Evolutionary conservation across 108 stramenopile species (phyloP), one percentile per base, ranked within the genome.

Genomic region (Licmophora abbreviata): DNA sequence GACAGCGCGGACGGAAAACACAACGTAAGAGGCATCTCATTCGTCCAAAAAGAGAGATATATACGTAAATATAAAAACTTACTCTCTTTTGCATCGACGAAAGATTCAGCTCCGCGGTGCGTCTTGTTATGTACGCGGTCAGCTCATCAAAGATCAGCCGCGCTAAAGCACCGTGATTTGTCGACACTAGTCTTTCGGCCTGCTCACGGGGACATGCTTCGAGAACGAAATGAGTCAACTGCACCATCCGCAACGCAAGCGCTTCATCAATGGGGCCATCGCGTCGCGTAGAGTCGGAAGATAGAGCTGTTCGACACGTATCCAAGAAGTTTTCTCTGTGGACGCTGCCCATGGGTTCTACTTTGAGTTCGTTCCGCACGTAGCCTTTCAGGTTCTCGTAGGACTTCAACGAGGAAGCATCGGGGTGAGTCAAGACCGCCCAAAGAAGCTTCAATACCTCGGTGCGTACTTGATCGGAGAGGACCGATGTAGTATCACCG

Each of bases 371-470:
- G 28, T 58, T 54, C 5, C 69, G 58, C 8, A 88, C 79, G 35
- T 79, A 84, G 25, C 56, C 51, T 51, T 88, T 88, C 27, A 92
- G 61, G 40, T 33, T 61, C 47, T 88, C 82, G 51, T 81, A 87
- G 27, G 71, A 65, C 58, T 85, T 84, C 43, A 88, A 52, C 9
- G 71, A 64, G 23, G 71, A 64, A 0, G 82, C 81, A 30, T 85
- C 82, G 10, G 81, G 76, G 53, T 93, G 92, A 3, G 77, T 85
- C 41, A 93, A 43, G 1, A 88, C 73, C 25, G 77, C 64, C 92
- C 92, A 93, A 6, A 87, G 69, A 0, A 93, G 63, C 29, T 69
- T 63, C 51, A 93, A 69, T 34, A 93, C 72, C 36, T 78, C 80
- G n/a, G 74, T 59, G 17, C 85, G 59, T 4, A 83, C 83, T 10